phyloP scores from a whole-genome alignment of 192 early-diverging fungal genomes.

The Coemansia sp. region DNA sequence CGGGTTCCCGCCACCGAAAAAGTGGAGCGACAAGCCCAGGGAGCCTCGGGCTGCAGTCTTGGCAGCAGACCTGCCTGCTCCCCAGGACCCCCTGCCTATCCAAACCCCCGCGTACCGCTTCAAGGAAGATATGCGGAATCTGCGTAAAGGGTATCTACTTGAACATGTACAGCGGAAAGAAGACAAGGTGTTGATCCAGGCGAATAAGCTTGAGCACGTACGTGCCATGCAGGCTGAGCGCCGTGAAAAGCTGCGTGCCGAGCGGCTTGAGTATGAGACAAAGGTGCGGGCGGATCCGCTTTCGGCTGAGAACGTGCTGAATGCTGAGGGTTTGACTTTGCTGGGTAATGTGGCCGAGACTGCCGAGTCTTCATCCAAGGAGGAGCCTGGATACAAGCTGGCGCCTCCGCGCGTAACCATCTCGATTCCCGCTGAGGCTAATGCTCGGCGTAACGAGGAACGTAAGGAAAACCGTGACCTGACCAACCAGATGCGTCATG shows the following conservation, averaged over 20 bases:
- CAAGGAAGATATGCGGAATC: constrained; percentile 20
- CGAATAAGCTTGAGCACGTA: constrained; percentile 1
- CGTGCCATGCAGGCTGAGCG: constrained; percentile 7
- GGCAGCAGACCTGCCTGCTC: constrained; percentile 16
- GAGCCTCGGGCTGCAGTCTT: constrained; percentile 3
- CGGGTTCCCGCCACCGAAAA: constrained; percentile 47
- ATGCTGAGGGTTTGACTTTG: constrained; percentile 42
- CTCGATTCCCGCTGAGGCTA: constrained; percentile 20
- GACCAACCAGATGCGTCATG: constrained; percentile 18
- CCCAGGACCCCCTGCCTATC: constrained; percentile 12
- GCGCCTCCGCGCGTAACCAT: constrained; percentile 38
- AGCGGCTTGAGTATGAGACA: constrained; percentile 25
- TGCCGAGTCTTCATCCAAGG: background rate
- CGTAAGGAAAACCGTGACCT: constrained; percentile 20
- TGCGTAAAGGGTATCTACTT: constrained; percentile 28
- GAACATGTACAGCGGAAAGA: constrained; percentile 18
- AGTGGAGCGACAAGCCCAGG: constrained; percentile 9
- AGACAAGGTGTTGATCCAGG: constrained; percentile 9
- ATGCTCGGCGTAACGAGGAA: constrained; percentile 26
- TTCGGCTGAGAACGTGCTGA: constrained; percentile 50
- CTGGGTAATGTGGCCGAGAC: constrained; percentile 11
- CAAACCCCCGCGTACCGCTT: constrained; percentile 10
- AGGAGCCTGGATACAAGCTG: constrained; percentile 22
- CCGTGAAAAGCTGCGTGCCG: constrained; percentile 15
- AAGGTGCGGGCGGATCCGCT: constrained; percentile 39